These are phyloP conservation scores for Neurospora crassa DNA, from an alignment of 2,329 filamentous ascomycete species.

Conservation along the genomic window DNA sequence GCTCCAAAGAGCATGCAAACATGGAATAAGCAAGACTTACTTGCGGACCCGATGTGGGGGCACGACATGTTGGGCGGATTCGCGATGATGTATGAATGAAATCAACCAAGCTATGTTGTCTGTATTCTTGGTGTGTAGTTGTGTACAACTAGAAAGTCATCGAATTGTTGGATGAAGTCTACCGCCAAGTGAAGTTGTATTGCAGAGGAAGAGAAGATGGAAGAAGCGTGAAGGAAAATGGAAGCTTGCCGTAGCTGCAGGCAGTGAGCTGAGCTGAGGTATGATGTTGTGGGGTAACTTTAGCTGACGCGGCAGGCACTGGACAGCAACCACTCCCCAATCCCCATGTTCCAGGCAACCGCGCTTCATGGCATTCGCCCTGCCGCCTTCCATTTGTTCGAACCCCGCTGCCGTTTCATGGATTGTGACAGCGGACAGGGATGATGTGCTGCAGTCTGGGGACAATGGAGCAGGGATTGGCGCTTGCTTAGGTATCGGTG, in stretches of 20 bases:
- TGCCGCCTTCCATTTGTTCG: neutral
- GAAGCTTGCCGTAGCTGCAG: neutral
- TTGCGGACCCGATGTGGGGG: conserved; percentile 12
- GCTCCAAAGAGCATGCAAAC: neutral
- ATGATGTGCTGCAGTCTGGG: neutral
- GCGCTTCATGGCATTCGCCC: neutral
- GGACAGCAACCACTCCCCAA: neutral
- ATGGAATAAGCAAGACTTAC: conserved; percentile 8
- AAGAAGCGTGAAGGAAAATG: neutral
- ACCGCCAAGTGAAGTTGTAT: neutral
- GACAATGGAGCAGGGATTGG: neutral
- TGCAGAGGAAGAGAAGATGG: neutral
- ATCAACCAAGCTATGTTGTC: neutral
- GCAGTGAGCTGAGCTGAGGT: neutral
- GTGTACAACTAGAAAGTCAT: neutral
- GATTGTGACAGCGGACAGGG: neutral
- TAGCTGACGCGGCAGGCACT: neutral
- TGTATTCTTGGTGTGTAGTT: neutral
- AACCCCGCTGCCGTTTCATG: neutral
- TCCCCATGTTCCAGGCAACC: neutral
- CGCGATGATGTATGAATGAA: neutral
- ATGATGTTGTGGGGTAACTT: neutral
- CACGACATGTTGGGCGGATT: conserved; percentile 12
- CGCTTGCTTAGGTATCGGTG: neutral
- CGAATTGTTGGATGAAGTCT: neutral